These are phyloP conservation scores for Naganishia vaughanmartiniae DNA, from an alignment of 768 basidiomycete genomes.

Conservation along the genomic window DNA sequence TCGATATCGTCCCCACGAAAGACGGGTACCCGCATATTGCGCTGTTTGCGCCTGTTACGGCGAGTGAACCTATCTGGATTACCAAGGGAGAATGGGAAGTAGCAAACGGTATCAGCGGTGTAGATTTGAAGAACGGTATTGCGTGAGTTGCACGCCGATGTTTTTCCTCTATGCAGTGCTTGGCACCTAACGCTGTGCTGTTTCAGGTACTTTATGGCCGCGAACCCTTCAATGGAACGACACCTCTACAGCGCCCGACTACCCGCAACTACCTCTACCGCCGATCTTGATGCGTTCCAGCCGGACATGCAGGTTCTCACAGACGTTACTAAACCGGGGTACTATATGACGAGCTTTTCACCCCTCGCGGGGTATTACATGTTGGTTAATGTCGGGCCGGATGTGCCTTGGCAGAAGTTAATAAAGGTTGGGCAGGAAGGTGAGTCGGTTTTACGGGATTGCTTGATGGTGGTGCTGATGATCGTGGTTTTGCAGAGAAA, in stretches of 20 bases:
- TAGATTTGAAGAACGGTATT: constrained; percentile 65
- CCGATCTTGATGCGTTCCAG: constrained; percentile 29
- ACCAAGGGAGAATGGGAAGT: constrained; percentile 92
- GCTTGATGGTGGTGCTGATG: not conserved
- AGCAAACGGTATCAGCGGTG: constrained; percentile 65
- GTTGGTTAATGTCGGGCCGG: constrained; percentile 73
- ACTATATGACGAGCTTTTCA: constrained; percentile 71
- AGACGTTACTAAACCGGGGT: constrained; percentile 55
- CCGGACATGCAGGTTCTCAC: constrained; percentile 45
- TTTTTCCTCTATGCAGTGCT: not conserved
- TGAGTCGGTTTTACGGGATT: constrained; percentile 40
- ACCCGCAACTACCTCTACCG: constrained; percentile 58
- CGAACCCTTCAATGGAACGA: constrained; percentile 75
- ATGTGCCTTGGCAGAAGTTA: constrained; percentile 82
- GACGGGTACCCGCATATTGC: constrained; percentile 92
- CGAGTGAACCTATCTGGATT: constrained; percentile 71
- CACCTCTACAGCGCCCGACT: constrained; percentile 77
- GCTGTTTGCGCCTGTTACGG: constrained; percentile 73
- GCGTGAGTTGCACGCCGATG: constrained; percentile 63
- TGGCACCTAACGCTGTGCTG: not conserved
- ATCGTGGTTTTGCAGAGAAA: constrained; percentile 53
- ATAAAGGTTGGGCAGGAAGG: constrained; percentile 59
- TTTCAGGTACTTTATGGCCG: constrained; percentile 79
- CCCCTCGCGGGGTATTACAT: constrained; percentile 82
- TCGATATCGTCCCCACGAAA: constrained; percentile 78